A percentile compares a stretch with the other conserved stretches of the same genome.
Conservation (phyloP, 352 stramenopile genomes). For the Pythium brachiatum region DNA sequence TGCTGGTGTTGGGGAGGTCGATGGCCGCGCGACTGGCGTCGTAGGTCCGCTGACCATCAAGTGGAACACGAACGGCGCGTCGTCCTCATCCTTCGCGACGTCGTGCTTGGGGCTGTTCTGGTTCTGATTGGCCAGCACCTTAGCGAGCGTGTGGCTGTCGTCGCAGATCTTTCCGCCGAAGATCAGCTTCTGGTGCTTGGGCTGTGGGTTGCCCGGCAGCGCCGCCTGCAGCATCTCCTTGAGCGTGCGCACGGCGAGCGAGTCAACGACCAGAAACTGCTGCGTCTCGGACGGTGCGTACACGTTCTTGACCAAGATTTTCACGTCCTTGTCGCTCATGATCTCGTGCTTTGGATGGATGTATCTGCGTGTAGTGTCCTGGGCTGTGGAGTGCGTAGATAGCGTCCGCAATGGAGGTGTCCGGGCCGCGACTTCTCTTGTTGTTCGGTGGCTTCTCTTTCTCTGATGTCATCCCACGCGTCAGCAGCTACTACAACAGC, state of each 20-base stretch:
- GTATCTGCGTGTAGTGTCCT: neutral
- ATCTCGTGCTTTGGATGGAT: neutral
- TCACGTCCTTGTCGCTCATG: slow-evolving; percentile 33
- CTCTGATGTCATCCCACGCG: slow-evolving; percentile 26
- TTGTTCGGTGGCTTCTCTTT: neutral
- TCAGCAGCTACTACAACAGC: slow-evolving; percentile 10
- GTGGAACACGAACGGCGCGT: slow-evolving; percentile 65
- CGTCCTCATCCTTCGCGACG: slow-evolving; percentile 23
- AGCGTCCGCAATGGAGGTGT: neutral
- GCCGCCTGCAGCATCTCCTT: slow-evolving; percentile 53
- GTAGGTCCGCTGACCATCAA: slow-evolving; percentile 50
- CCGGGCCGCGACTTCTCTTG: neutral
- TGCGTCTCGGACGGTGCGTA: slow-evolving; percentile 59
- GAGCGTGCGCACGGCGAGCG: slow-evolving; percentile 46
- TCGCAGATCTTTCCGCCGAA: slow-evolving; percentile 86
- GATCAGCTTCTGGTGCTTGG: slow-evolving; percentile 76
- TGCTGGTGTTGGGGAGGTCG: slow-evolving; percentile 4
- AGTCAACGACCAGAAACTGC: slow-evolving; percentile 38
- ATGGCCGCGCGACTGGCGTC: slow-evolving; percentile 13
- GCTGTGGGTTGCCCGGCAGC: slow-evolving; percentile 44
- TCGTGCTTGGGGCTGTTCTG: slow-evolving; percentile 9
- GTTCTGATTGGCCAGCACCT: slow-evolving; percentile 33
- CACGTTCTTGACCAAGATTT: slow-evolving; percentile 80
- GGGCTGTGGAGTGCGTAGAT: neutral
- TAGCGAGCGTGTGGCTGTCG: slow-evolving; percentile 48